A percentile compares a stretch with the other conserved stretches of the same genome.
phyloP scores from a whole-genome alignment of 306 rosid species.

The Ochetophila trinervis region DNA sequence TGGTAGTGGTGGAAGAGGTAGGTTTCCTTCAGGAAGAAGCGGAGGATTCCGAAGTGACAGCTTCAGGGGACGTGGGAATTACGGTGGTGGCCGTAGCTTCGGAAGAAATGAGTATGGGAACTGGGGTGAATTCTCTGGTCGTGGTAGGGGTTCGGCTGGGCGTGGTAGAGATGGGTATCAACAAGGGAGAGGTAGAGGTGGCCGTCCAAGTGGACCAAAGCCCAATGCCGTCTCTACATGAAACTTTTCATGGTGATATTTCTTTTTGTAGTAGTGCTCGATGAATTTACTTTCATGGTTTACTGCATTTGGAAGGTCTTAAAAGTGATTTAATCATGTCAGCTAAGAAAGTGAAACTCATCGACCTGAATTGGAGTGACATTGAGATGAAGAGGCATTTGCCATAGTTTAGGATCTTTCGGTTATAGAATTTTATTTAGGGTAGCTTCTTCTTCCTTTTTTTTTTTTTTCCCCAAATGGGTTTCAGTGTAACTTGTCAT shows the following conservation, averaged over 20 bases:
- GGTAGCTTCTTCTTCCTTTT: slow-evolving; percentile 1
- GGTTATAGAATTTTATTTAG: slow-evolving; percentile 9
- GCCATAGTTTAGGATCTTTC: slow-evolving; percentile 19
- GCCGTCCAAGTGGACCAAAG: slow-evolving; percentile 37
- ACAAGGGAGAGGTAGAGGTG: slow-evolving; percentile 60
- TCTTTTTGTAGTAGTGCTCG: background rate
- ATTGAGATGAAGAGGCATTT: slow-evolving; percentile 21
- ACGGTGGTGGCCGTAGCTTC: slow-evolving; percentile 40
- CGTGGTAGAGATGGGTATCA: slow-evolving; percentile 43
- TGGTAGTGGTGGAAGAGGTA: slow-evolving; percentile 49
- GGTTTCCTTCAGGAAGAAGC: slow-evolving; percentile 47
- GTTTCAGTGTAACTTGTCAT: slow-evolving; percentile 27
- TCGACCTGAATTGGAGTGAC: slow-evolving; percentile 8
- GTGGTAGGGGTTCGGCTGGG: slow-evolving; percentile 41
- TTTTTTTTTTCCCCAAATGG: no score
- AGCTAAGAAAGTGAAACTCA: slow-evolving; percentile 1
- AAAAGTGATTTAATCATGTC: slow-evolving; percentile 7
- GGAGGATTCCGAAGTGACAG: slow-evolving; percentile 50
- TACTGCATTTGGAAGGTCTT: background rate
- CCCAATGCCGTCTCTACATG: slow-evolving; percentile 33
- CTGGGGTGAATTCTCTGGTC: slow-evolving; percentile 47
- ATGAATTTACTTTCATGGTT: slow-evolving; percentile 12
- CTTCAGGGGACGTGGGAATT: slow-evolving; percentile 58
- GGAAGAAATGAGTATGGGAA: slow-evolving; percentile 49
- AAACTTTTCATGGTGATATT: slow-evolving; percentile 5